Conservation (phyloP, 169 alveolate species). For the Eimeria sp. region DNA sequence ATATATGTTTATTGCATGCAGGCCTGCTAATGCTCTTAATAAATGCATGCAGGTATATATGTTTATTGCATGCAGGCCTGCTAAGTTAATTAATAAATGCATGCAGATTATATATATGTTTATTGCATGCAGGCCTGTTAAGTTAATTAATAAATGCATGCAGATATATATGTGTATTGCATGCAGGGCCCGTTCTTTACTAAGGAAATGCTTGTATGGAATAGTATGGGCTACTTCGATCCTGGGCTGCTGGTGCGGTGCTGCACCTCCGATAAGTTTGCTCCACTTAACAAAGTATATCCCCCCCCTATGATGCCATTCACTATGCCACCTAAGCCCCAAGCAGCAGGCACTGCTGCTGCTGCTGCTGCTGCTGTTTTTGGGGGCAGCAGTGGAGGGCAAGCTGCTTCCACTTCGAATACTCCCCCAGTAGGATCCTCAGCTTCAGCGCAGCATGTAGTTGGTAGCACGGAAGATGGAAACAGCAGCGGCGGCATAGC, state of each 20-base stretch:
- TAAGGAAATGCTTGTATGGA: conserved; percentile 86
- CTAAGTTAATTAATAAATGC: no score
- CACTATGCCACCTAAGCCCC: conserved; percentile 85
- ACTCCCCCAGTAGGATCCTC: conserved; percentile 14
- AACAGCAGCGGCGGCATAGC: conserved; percentile 17
- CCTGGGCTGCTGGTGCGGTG: conserved; percentile 89
- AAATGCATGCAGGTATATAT: no score
- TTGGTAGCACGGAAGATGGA: conserved; percentile 26
- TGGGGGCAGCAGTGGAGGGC: conserved; percentile 33
- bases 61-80: no score
- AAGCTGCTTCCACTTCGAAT: conserved; percentile 1
- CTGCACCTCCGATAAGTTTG: conserved; percentile 85
- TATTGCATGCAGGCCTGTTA: no score
- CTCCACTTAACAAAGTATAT: conserved; percentile 85
- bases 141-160: not conserved
- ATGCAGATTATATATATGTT: no score
- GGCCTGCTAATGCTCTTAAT: no score
- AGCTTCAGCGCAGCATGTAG: not conserved
- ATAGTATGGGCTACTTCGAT: conserved; percentile 86
- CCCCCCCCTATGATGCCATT: conserved; percentile 88
- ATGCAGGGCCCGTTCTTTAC: conserved; percentile 86
- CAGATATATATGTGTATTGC: not conserved
- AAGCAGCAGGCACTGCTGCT: conserved; percentile 56
- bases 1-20: no score
- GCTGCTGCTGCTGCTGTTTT: conserved; percentile 60